Evolutionary conservation across 495 filamentous ascomycete species (phyloP).

Genomic region (Aspergillus saccharolyticus): DNA sequence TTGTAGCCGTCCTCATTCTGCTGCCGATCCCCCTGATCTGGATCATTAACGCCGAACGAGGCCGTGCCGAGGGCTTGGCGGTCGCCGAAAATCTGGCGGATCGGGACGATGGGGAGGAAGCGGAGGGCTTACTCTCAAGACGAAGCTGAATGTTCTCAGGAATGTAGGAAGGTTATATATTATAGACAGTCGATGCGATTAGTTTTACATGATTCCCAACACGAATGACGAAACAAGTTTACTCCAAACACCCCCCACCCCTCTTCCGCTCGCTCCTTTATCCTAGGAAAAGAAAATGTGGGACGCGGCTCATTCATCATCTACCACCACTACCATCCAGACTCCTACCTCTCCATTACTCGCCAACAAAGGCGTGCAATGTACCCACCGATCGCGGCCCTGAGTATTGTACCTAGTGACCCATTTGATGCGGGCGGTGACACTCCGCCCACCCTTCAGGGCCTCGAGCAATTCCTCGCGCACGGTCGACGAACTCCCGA

Average conservation of each 20-base stretch:
- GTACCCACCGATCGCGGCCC: slow-evolving; percentile 52
- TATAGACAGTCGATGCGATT: not conserved
- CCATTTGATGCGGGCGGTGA: slow-evolving; percentile 63
- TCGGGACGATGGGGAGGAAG: slow-evolving; percentile 22
- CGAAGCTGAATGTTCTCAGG: slow-evolving; percentile 2
- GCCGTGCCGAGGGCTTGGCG: slow-evolving; percentile 61
- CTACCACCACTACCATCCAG: slow-evolving; percentile 59
- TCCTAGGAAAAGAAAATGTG: slow-evolving; percentile 12
- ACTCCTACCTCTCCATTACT: slow-evolving; percentile 54
- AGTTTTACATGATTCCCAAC: not conserved
- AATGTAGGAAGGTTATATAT: not conserved
- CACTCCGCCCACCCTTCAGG: slow-evolving; percentile 53
- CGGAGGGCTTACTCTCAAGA: slow-evolving; percentile 27
- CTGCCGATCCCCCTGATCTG: slow-evolving; percentile 73
- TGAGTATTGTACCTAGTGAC: slow-evolving; percentile 37
- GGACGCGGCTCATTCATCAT: slow-evolving; percentile 33
- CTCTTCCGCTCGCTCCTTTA: not conserved
- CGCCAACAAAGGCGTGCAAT: slow-evolving; percentile 56
- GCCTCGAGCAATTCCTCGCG: slow-evolving; percentile 53
- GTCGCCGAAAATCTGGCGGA: slow-evolving; percentile 49
- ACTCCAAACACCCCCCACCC: not conserved
- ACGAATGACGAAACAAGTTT: not conserved
- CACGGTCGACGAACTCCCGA: slow-evolving; percentile 48
- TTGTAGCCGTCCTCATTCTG: slow-evolving; percentile 71
- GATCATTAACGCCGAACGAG: slow-evolving; percentile 75